These are phyloP conservation scores for Russula sp. DNA, from an alignment of 768 basidiomycete species.

Conservation along the genomic window DNA sequence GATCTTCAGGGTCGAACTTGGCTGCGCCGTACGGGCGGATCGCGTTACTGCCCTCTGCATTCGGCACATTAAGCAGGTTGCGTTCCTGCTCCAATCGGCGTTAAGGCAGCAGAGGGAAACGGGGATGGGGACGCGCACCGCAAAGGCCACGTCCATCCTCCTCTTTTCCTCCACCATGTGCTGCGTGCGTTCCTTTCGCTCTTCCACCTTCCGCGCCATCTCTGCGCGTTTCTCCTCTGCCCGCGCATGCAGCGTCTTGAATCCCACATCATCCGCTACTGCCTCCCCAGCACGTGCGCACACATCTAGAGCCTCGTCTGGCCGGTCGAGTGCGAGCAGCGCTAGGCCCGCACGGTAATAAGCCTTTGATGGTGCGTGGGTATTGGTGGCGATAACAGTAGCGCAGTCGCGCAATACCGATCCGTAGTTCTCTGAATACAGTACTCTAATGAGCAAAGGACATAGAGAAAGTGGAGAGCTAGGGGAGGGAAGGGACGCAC, in stretches of 20 bases:
- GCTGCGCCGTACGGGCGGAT: constrained; percentile 50
- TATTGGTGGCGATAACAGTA: constrained; percentile 54
- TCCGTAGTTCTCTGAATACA: constrained; percentile 45
- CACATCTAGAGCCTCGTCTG: constrained; percentile 70
- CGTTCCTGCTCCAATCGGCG: constrained; percentile 49
- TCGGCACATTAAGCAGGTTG: constrained; percentile 55
- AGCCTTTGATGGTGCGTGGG: constrained; percentile 55
- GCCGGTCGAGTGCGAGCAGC: no score
- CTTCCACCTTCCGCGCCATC: constrained; percentile 47
- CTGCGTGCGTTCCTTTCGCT: constrained; percentile 43
- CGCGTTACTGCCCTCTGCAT: constrained; percentile 39
- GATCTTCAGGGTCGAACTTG: constrained; percentile 61
- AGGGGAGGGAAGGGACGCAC: constrained; percentile 38
- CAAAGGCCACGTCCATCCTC: constrained; percentile 52
- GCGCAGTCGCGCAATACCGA: constrained; percentile 59
- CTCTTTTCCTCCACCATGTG: constrained; percentile 48
- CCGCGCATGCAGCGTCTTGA: constrained; percentile 45
- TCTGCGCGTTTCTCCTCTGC: constrained; percentile 41
- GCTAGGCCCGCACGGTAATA: no score
- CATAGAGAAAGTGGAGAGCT: neutral
- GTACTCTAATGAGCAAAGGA: neutral
- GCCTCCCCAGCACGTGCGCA: constrained; percentile 61
- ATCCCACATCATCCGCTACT: constrained; percentile 51
- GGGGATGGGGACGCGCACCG: constrained; percentile 40
- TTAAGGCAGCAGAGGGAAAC: neutral